phyloP scores from a whole-genome alignment of 2,329 filamentous ascomycete species.

The Aspergillus costaricaensis region DNA sequence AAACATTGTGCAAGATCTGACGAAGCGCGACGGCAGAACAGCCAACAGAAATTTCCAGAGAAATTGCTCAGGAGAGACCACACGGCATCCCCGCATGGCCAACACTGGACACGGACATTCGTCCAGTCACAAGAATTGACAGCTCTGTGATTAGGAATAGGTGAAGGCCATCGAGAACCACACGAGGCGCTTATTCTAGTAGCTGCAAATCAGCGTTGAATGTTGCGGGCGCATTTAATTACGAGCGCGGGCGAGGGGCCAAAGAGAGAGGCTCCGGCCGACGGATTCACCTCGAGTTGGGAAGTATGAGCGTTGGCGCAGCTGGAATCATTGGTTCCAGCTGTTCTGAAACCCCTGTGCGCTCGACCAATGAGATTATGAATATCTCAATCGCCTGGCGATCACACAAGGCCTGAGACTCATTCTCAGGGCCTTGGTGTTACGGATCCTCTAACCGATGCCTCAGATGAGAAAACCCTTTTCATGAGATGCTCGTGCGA shows the following conservation, averaged over 20 bases:
- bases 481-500: neutral
- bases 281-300: neutral
- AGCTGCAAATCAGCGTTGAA: constrained; percentile 23
- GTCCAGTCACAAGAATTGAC: constrained; percentile 14
- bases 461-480: neutral
- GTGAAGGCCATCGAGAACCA: constrained; percentile 12
- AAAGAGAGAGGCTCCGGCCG: constrained; percentile 13
- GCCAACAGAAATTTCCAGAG: constrained; percentile 16
- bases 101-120: neutral
- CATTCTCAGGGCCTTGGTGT: neutral
- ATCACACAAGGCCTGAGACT: neutral
- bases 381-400: neutral
- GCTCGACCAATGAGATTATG: constrained; percentile 13
- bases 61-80: constrained; percentile 14
- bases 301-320: neutral
- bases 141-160: constrained; percentile 6
- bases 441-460: neutral
- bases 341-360: constrained; percentile 12
- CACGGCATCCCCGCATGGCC: neutral
- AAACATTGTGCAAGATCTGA: constrained; percentile 13
- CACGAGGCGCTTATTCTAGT: constrained; percentile 29
- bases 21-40: constrained; percentile 16
- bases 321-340: constrained; percentile 16
- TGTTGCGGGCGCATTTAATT: constrained; percentile 24
- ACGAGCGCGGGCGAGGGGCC: constrained; percentile 20